Evolutionary conservation across 768 basidiomycete genomes (phyloP).

Genomic region (Polyporus arcularius): DNA sequence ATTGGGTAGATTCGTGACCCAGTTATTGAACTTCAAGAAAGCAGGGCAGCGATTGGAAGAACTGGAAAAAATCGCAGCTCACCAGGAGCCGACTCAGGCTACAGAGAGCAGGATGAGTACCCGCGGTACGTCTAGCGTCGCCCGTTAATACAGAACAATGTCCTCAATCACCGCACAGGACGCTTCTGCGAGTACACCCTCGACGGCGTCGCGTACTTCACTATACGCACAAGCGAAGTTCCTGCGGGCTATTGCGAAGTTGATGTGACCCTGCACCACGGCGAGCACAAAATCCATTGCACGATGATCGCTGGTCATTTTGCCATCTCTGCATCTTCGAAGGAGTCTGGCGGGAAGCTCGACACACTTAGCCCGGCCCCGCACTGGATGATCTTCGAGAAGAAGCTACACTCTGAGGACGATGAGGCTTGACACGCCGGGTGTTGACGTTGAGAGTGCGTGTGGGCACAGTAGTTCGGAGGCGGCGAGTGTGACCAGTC

Average conservation of each 20-base stretch:
- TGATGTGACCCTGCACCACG: constrained; percentile 3
- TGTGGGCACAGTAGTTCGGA: too few species aligned
- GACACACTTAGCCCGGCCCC: constrained; percentile 4
- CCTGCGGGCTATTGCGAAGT: constrained; percentile 9
- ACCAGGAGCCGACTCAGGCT: too few species aligned
- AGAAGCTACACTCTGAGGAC: not conserved
- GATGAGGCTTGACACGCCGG: too few species aligned
- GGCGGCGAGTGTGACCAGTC: too few species aligned
- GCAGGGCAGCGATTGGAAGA: too few species aligned
- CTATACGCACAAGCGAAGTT: not conserved
- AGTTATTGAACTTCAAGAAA: too few species aligned
- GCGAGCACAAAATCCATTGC: not conserved
- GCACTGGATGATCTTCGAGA: constrained; percentile 12
- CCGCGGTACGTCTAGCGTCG: not conserved
- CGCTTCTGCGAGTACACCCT: not conserved
- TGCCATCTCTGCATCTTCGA: not conserved
- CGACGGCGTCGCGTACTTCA: constrained; percentile 8
- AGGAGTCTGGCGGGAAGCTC: not conserved
- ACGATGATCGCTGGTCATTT: constrained; percentile 16
- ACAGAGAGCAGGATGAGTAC: too few species aligned
- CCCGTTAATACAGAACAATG: not conserved
- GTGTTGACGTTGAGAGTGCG: too few species aligned
- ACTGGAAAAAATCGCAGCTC: too few species aligned
- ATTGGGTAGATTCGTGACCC: too few species aligned
- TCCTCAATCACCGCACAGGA: not conserved